Conservation (phyloP, 805 yeast genomes). For the Priceomyces medius region DNA sequence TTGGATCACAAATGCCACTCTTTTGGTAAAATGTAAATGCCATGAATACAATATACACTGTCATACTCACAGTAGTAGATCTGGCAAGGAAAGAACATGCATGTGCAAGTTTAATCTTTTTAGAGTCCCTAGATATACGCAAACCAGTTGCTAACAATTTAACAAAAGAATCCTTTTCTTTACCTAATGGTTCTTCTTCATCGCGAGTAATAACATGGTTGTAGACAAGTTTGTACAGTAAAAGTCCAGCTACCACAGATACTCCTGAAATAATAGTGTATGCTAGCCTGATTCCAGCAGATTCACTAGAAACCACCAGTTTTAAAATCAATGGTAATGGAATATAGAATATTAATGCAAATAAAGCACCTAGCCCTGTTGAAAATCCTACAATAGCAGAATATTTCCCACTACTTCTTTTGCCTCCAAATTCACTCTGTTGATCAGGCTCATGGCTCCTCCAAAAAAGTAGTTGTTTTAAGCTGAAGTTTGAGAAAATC, state of each 20-base stretch:
- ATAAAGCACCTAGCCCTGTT: constrained; percentile 67
- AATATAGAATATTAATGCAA: constrained; percentile 54
- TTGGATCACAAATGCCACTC: constrained; percentile 47
- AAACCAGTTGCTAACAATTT: constrained; percentile 38
- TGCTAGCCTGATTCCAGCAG: constrained; percentile 44
- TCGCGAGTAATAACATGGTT: constrained; percentile 29
- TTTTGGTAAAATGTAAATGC: constrained; percentile 56
- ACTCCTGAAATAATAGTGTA: constrained; percentile 48
- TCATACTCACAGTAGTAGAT: constrained; percentile 55
- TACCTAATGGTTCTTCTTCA: constrained; percentile 22
- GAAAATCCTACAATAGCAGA: constrained; percentile 62
- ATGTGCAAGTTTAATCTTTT: constrained; percentile 54
- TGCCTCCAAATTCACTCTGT: background rate
- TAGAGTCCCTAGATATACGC: constrained; percentile 43
- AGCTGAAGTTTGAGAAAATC: constrained; percentile 42
- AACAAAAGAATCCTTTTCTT: constrained; percentile 2
- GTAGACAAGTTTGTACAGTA: constrained; percentile 46
- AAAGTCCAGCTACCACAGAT: constrained; percentile 37
- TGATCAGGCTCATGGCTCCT: constrained; percentile 15
- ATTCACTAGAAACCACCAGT: constrained; percentile 37
- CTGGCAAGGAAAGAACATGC: constrained; percentile 63
- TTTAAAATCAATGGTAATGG: constrained; percentile 54
- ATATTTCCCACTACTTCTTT: constrained; percentile 43
- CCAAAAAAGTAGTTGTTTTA: constrained; percentile 30
- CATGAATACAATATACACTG: constrained; percentile 63